Percentiles rank a stretch among this genome's conserved stretches.
Evolutionary conservation across 2,329 filamentous ascomycete species (phyloP).

Genomic region (Colletotrichum sp.): DNA sequence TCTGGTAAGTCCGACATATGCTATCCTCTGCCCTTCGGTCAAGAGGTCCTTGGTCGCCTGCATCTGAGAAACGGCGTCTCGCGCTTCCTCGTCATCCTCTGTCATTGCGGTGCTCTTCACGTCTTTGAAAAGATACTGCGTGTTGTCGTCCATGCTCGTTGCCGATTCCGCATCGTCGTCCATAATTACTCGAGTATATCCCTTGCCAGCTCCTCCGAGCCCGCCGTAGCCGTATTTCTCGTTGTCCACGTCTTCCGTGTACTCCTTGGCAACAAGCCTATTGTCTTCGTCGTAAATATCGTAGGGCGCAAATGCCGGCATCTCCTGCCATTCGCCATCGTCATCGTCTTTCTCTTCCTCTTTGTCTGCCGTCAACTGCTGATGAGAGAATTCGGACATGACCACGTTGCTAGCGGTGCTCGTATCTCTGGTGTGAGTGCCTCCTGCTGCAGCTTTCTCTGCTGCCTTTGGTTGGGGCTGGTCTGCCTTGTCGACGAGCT

Average conservation of each 20-base stretch:
- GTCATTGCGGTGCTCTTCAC: slow-evolving; percentile 61
- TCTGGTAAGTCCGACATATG: slow-evolving; percentile 90
- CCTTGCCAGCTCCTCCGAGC: slow-evolving; percentile 88
- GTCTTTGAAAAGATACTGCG: slow-evolving; percentile 91
- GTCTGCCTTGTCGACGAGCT: slow-evolving; percentile 15
- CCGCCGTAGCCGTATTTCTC: slow-evolving; percentile 73
- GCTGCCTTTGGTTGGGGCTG: slow-evolving; percentile 16
- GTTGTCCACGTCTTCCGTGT: slow-evolving; percentile 73
- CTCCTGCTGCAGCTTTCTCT: not conserved
- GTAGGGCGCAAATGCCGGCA: slow-evolving; percentile 92
- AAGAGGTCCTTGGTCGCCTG: slow-evolving; percentile 94
- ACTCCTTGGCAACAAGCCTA: slow-evolving; percentile 82
- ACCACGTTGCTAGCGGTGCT: slow-evolving; percentile 42
- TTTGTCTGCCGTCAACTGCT: slow-evolving; percentile 69
- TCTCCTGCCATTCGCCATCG: slow-evolving; percentile 85
- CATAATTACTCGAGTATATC: slow-evolving; percentile 92
- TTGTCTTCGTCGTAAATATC: slow-evolving; percentile 97
- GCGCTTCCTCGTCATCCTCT: slow-evolving; percentile 79
- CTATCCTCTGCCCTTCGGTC: slow-evolving; percentile 93
- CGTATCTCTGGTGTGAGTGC: slow-evolving; percentile 30
- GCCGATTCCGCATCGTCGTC: slow-evolving; percentile 94
- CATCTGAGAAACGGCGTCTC: slow-evolving; percentile 88
- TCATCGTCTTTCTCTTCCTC: slow-evolving; percentile 58
- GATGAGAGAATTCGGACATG: slow-evolving; percentile 91
- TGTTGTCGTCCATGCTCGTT: slow-evolving; percentile 97